These are phyloP conservation scores for Clavispora fructus DNA, from an alignment of 805 yeast genomes.

Conservation along the genomic window DNA sequence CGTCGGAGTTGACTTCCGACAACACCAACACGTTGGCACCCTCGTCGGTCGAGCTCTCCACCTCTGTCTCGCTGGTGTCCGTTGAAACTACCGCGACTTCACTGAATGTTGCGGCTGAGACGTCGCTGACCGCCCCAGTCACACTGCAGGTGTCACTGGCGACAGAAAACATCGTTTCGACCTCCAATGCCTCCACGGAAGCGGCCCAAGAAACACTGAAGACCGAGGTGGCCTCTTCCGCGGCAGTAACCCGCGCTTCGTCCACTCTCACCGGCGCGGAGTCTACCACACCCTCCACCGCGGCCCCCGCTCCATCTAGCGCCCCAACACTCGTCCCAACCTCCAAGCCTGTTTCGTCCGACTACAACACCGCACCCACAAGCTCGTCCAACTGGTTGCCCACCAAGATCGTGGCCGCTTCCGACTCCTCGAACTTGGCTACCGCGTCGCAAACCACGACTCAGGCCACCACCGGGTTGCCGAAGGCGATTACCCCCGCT, in stretches of 20 bases:
- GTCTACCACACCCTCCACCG: background rate
- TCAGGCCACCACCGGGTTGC: slow-evolving; percentile 49
- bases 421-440: slow-evolving; percentile 5
- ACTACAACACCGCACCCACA: background rate
- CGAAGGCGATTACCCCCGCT: slow-evolving; percentile 74
- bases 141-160: background rate
- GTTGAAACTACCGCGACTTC: background rate
- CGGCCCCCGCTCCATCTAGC: background rate
- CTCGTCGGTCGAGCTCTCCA: background rate
- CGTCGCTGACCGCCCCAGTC: background rate
- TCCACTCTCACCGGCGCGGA: background rate
- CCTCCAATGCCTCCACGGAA: no score
- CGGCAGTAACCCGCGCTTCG: background rate
- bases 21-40: background rate
- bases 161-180: background rate
- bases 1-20: no score
- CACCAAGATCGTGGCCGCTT: slow-evolving; percentile 25
- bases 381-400: slow-evolving; percentile 32
- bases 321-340: no score
- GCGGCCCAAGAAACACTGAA: no score
- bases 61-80: background rate
- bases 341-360: background rate
- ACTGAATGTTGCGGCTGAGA: background rate
- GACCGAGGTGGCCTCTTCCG: no score
- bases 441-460: slow-evolving; percentile 4